These are phyloP conservation scores for Cucurbitaria berberidis DNA, from an alignment of 2,329 filamentous ascomycete species.

Conservation along the genomic window DNA sequence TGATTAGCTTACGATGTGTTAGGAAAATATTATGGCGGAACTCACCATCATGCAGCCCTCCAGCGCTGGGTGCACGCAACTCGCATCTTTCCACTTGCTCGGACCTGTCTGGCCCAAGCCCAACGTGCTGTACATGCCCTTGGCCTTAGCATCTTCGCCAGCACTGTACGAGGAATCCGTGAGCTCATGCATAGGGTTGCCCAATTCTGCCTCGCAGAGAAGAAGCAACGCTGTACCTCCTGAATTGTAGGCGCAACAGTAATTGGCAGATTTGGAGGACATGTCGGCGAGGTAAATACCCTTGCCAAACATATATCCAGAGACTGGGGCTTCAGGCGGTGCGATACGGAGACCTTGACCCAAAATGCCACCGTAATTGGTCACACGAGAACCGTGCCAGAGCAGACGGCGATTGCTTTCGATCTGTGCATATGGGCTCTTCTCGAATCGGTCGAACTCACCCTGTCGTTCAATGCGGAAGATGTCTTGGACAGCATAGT, in stretches of 20 bases:
- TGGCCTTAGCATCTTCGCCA: slow-evolving; percentile 64
- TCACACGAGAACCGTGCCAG: slow-evolving; percentile 85
- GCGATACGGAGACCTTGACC: slow-evolving; percentile 89
- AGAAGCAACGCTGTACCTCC: slow-evolving; percentile 75
- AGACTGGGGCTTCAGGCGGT: slow-evolving; percentile 78
- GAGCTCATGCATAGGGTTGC: slow-evolving; percentile 73
- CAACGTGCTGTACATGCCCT: slow-evolving; percentile 70
- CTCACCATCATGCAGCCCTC: slow-evolving; percentile 73
- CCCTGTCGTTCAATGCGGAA: slow-evolving; percentile 81
- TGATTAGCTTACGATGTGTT: slow-evolving; percentile 8
- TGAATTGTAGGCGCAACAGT: slow-evolving; percentile 70
- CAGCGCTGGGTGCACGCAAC: slow-evolving; percentile 67
- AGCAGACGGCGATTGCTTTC: slow-evolving; percentile 75
- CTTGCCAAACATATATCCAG: slow-evolving; percentile 89
- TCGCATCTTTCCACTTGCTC: slow-evolving; percentile 76
- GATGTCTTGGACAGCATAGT: slow-evolving; percentile 72
- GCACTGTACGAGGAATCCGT: slow-evolving; percentile 65
- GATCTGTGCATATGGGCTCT: slow-evolving; percentile 59
- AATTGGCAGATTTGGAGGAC: slow-evolving; percentile 77
- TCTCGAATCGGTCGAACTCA: slow-evolving; percentile 72
- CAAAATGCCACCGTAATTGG: slow-evolving; percentile 87
- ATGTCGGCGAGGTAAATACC: slow-evolving; percentile 89
- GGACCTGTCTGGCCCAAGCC: slow-evolving; percentile 72
- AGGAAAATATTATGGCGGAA: slow-evolving; percentile 6
- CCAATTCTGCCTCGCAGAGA: slow-evolving; percentile 84